Evolutionary conservation across 495 filamentous ascomycete genomes (phyloP), one percentile per base, ranked within the genome.

Genomic region (Lophiotrema nucula): DNA sequence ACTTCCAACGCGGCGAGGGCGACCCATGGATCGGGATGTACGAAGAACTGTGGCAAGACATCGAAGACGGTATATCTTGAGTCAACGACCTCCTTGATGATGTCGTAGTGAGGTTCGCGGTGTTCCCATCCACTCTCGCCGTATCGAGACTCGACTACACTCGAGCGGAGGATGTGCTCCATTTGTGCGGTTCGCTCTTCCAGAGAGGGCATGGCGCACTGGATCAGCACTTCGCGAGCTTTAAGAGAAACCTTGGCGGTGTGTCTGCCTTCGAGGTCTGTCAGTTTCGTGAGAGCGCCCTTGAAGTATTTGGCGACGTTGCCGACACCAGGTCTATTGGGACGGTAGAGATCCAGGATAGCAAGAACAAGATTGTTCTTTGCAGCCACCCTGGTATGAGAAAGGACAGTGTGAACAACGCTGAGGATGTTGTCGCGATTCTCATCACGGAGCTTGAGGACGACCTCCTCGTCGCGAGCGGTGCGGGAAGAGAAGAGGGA

Each of bases 41-140:
- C 87, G 66, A 98, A 98, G 82, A 98, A 98, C 37, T 85, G 83
- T 8, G 92, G 87, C 53, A 98, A 73, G 4, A 98, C 93, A 71
- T 98, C 93, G 67, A 96, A 97, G 56, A 98, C 92, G 41, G 92
- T 97, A 75, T 90, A 97, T 76, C 93, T 93, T 28, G 93, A 97
- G 74, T 98, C 93, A 43, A 98, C 89, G 41, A 98, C 93, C 71
- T 98, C 93, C 76, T 95, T 93, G 71, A 98, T 83, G 65, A 92
- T 78, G 38, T 90, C 83, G 46, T 91, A 74, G 69, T 87, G 85
- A 16, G 93, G 93, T 68, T 96, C 89, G 60, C 95, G 83, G 74
- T 98, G 93, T 47, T 96, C 92, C 90, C 90, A 97, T 39, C 92
- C 91, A 38, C 89, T 95, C 78, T 98, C 93, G 27, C 93, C 93